Base-by-base conservation (phyloP, 345 rosid species). In the Alliaria petiolata region DNA sequence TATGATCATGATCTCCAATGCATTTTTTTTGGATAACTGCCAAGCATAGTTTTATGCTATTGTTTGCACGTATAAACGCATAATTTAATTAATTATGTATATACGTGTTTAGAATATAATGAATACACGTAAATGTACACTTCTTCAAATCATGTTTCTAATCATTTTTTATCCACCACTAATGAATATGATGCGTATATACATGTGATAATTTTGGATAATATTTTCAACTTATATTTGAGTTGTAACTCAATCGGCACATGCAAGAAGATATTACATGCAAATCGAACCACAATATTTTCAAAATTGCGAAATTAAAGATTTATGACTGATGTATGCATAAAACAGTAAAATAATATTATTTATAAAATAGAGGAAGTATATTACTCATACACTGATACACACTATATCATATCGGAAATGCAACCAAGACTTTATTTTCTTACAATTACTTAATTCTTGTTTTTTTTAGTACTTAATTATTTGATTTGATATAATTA, bases 61-160 rank as follows among this genome's bases (percentile, higher is more conserved):
- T 73, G 66, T 73, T 73, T 65, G 77, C 77, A 73, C 77, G 71
- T 65, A 65, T 73, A 56, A 54, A 56, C 77, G 6, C 33, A 58
- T 31, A 28, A 22, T 34, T 55, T 35, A 35, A 15, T 64, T 49
- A 65, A 49, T 7, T 28, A 54, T 9, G 22, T 52, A 26, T 22
- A 43, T 44, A 72, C 72, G 72, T 58, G 68, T 58, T 47, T 59
- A 38, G 0, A 2, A 15, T 59, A 22, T 25, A 49, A 40, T 40
- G 47, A 7, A 42, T 12, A 67, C 78, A 67, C 72, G 78, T 74
- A 59, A 26, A 50, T 67, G 19, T 42, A 74, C 31, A 49, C 60
- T 9, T 73, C 45, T 28, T 52, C 46, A 30, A 30, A 55, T n/a
- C 39, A 45, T 63, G 39, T 16, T 34, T 30, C 50, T 57, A 38